A percentile compares a stretch with the other conserved stretches of the same genome.
Conservation (phyloP, 1,284 basidiomycete species). For the Schizophyllum amplum region DNA sequence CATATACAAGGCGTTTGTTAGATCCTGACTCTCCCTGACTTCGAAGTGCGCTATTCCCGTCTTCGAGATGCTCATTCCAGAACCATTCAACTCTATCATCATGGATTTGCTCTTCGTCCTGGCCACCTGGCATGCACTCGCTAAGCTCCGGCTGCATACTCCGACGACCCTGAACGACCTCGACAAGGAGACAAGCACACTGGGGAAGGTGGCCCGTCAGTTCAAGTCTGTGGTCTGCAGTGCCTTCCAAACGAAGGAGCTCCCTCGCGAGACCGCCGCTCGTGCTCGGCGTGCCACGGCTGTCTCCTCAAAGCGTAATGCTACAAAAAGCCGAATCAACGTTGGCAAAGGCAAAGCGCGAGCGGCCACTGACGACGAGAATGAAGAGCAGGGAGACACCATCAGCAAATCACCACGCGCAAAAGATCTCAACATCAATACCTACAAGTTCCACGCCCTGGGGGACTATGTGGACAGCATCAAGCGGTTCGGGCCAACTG, state of each 20-base stretch:
- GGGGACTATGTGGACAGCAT: conserved; percentile 17
- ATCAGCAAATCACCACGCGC: too few species aligned
- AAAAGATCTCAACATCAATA: conserved; percentile 16
- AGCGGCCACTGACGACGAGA: too few species aligned
- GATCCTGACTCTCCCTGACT: neutral
- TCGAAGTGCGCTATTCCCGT: conserved; percentile 18
- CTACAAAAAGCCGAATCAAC: conserved; percentile 1
- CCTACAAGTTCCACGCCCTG: conserved; percentile 20
- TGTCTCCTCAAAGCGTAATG: conserved; percentile 11
- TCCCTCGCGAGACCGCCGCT: conserved; percentile 20
- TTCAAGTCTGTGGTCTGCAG: conserved; percentile 17
- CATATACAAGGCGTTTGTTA: neutral
- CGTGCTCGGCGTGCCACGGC: conserved; percentile 2
- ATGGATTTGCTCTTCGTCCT: conserved; percentile 10
- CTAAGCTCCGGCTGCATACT: conserved; percentile 13
- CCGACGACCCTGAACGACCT: conserved; percentile 8
- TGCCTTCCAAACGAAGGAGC: conserved; percentile 17
- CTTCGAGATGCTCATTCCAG: conserved; percentile 10
- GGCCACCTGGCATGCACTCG: conserved; percentile 11
- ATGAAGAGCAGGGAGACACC: too few species aligned
- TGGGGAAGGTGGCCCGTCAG: conserved; percentile 18
- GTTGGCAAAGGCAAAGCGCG: neutral
- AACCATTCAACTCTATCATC: neutral
- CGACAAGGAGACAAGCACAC: conserved; percentile 16
- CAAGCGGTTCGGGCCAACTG: conserved; percentile 15